phyloP scores from a whole-genome alignment of 371 early-diverging fungal genomes.

The Mortierella sp. region DNA sequence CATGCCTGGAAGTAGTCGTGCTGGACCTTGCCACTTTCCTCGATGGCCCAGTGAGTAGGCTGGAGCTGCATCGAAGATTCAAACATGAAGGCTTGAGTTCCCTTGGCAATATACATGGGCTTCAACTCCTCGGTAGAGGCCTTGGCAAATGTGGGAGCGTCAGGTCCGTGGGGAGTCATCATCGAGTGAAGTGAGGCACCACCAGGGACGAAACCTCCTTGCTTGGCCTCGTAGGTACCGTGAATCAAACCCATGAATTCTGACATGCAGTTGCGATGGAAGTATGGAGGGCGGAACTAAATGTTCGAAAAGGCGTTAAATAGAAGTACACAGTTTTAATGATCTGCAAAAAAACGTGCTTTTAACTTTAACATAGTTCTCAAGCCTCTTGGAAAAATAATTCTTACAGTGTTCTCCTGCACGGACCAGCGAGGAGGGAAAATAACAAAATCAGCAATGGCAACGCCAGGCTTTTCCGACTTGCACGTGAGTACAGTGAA shows the following conservation, averaged over 20 bases:
- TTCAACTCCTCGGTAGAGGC: slow-evolving; percentile 80
- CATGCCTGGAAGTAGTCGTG: slow-evolving; percentile 85
- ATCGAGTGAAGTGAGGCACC: slow-evolving; percentile 90
- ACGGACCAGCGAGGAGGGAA: slow-evolving; percentile 98
- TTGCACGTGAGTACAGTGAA: slow-evolving; percentile 96
- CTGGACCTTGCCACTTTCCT: slow-evolving; percentile 79
- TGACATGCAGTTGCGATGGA: slow-evolving; percentile 95
- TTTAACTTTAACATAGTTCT: background rate
- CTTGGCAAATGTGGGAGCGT: slow-evolving; percentile 83
- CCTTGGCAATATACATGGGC: slow-evolving; percentile 85
- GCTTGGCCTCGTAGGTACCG: slow-evolving; percentile 95
- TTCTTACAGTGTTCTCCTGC: slow-evolving; percentile 82
- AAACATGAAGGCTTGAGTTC: slow-evolving; percentile 96
- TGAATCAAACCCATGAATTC: slow-evolving; percentile 97
- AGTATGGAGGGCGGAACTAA: slow-evolving; percentile 94
- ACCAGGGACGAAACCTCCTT: slow-evolving; percentile 92
- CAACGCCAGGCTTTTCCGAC: slow-evolving; percentile 88
- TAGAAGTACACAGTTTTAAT: background rate
- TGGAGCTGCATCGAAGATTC: slow-evolving; percentile 88
- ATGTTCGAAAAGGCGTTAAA: background rate
- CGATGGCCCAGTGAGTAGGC: slow-evolving; percentile 88
- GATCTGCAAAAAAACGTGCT: background rate
- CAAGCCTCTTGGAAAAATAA: background rate
- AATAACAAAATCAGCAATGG: slow-evolving; percentile 96
- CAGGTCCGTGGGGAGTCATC: slow-evolving; percentile 97